phyloP scores from a whole-genome alignment of 768 basidiomycete genomes.

The Amanita muscaria region DNA sequence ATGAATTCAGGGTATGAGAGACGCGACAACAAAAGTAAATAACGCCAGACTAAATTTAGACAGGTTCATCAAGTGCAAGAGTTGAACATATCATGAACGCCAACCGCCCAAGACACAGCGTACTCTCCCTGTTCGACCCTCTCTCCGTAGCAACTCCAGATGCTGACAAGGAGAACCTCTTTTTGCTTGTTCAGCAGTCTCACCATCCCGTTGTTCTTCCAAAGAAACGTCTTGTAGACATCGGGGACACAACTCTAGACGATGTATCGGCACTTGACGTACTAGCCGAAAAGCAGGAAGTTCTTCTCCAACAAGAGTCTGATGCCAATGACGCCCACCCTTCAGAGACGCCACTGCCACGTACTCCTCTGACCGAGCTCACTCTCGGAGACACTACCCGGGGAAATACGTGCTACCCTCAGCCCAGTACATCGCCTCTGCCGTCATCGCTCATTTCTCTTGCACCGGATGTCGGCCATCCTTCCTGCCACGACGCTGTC shows the following conservation, averaged over 20 bases:
- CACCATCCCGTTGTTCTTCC: constrained; percentile 21
- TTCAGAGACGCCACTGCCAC: constrained; percentile 18
- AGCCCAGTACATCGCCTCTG: not conserved
- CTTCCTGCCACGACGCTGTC: not conserved
- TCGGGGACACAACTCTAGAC: constrained; percentile 40
- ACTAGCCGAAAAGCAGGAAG: constrained; percentile 26
- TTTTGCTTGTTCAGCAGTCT: constrained; percentile 29
- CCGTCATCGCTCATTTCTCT: not conserved
- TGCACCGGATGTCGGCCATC: not conserved
- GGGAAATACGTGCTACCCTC: constrained; percentile 6
- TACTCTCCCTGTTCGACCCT: constrained; percentile 46
- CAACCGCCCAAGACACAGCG: constrained; percentile 34
- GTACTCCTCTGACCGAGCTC: constrained; percentile 32
- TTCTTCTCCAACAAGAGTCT: constrained; percentile 14
- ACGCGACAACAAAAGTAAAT: constrained; percentile 36
- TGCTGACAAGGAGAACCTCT: constrained; percentile 42
- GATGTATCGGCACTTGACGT: constrained; percentile 25
- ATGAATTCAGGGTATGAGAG: constrained; percentile 7
- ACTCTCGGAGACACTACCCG: constrained; percentile 21
- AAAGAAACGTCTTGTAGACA: constrained; percentile 36
- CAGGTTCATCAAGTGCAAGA: constrained; percentile 8
- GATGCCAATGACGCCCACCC: constrained; percentile 29
- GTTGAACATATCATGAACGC: constrained; percentile 15
- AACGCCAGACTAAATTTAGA: constrained; percentile 17
- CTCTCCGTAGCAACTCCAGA: constrained; percentile 27